These are phyloP conservation scores for Fusarium nygamai DNA, from an alignment of 2,329 filamentous ascomycete species.

Conservation along the genomic window DNA sequence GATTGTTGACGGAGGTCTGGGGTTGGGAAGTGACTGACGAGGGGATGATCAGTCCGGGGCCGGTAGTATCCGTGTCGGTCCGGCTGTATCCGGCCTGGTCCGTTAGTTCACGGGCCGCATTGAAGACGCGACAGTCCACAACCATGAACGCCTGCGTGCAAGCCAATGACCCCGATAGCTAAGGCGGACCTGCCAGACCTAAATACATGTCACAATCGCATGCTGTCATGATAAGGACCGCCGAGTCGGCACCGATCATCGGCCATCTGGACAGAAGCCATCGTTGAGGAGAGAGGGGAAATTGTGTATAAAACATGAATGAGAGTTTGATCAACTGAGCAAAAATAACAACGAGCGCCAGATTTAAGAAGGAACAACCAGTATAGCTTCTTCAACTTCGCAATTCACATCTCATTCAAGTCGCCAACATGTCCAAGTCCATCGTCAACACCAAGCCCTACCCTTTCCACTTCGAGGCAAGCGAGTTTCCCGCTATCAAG, in stretches of 20 bases:
- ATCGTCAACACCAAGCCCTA: constrained; percentile 12
- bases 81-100: not conserved
- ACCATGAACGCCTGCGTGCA: not conserved
- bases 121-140: not conserved
- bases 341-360: not conserved
- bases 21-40: not conserved
- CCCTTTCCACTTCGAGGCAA: constrained; percentile 19
- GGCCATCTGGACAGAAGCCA: not conserved
- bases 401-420: not conserved
- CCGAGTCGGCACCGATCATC: constrained; percentile 9
- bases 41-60: not conserved
- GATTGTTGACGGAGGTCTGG: not conserved
- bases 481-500: constrained; percentile 1
- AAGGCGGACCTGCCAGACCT: not conserved
- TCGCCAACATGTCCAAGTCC: constrained; percentile 23
- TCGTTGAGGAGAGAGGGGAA: not conserved
- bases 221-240: not conserved
- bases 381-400: not conserved
- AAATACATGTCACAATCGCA: not conserved
- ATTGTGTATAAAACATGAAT: constrained; percentile 1
- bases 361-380: not conserved
- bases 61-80: constrained; percentile 23
- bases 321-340: not conserved
- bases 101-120: not conserved
- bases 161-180: not conserved